Base-by-base conservation (phyloP, 306 rosid species). In the Casuarina glauca region DNA sequence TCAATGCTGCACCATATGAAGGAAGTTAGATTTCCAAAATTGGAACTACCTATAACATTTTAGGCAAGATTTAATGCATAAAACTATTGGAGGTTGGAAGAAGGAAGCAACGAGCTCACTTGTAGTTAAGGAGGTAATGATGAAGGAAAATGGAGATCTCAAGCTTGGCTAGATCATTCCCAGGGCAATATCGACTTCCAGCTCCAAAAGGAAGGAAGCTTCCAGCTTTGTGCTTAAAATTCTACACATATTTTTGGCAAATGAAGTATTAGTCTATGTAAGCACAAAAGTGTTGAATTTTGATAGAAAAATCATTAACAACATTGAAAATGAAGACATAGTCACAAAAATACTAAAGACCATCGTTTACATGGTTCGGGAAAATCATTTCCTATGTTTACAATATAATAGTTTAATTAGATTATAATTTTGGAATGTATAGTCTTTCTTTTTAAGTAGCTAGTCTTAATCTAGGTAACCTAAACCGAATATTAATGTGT, bases 151-250 rank as follows among this genome's bases (percentile, higher is more conserved):
- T 26, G 32, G 32, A 26, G 32, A 26, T 26, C 32, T 88, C 87
- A 60, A 86, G 84, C 78, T 88, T 90, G 76, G 92, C 86, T 36
- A 90, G 75, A 50, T 90, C 91, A 10, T 82, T 77, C 69, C 92
- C 92, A 0, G 95, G 95, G 72, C 92, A 90, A 3, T 83, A 42
- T 53, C 91, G 85, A 51, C 88, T 86, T 72, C 95, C 95, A 61
- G 76, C 80, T 79, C 92, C 95, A 78, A 90, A 88, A 0, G 95
- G 91, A 79, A 88, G 83, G 83, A 84, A 90, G 49, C 82, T 79
- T 36, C 95, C 95, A 67, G 84, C 84, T 78, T 77, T 90, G 1
- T 84, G 80, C 57, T 15, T 85, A 70, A 76, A 58, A 70, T 84
- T 84, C 92, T 90, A 84, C 72, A 84, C 7, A 57, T 49, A n/a